Evolutionary conservation across 768 basidiomycete genomes (phyloP).

Genomic region (Lentinula detonsa): DNA sequence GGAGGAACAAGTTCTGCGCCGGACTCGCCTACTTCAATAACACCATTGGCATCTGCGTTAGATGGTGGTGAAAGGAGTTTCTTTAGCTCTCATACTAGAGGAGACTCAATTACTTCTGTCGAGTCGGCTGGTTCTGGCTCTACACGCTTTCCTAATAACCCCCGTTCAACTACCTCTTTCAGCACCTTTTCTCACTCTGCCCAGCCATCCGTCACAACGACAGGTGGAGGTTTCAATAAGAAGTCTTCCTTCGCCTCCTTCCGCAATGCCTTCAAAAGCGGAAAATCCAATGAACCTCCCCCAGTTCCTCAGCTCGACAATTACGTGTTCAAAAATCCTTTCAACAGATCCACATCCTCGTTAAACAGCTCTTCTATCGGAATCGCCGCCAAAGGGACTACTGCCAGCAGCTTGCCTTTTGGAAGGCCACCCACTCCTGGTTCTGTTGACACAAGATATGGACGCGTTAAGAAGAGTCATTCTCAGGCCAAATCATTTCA

Average conservation of each 20-base stretch:
- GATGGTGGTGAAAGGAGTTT: slow-evolving; percentile 52
- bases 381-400: slow-evolving; percentile 24
- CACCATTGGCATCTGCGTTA: slow-evolving; percentile 34
- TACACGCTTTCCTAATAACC: slow-evolving; percentile 41
- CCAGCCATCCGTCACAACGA: slow-evolving; percentile 62
- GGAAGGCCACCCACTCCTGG: slow-evolving; percentile 59
- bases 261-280: slow-evolving; percentile 79
- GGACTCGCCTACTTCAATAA: slow-evolving; percentile 61
- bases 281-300: slow-evolving; percentile 57
- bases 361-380: slow-evolving; percentile 42
- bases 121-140: slow-evolving; percentile 64
- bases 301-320: slow-evolving; percentile 72
- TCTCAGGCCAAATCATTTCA: slow-evolving; percentile 66
- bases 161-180: slow-evolving; percentile 38
- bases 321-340: slow-evolving; percentile 70
- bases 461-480: slow-evolving; percentile 47
- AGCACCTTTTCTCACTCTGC: slow-evolving; percentile 47
- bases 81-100: slow-evolving; percentile 62
- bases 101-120: slow-evolving; percentile 75
- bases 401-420: slow-evolving; percentile 43
- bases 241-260: slow-evolving; percentile 85
- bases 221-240: slow-evolving; percentile 60
- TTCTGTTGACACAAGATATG: slow-evolving; percentile 34
- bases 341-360: slow-evolving; percentile 77
- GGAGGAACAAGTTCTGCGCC: slow-evolving; percentile 34